Evolutionary conservation across 208 protist species (phyloP), one percentile per base, ranked within the genome.

Genomic region (Strigomonas galati): DNA sequence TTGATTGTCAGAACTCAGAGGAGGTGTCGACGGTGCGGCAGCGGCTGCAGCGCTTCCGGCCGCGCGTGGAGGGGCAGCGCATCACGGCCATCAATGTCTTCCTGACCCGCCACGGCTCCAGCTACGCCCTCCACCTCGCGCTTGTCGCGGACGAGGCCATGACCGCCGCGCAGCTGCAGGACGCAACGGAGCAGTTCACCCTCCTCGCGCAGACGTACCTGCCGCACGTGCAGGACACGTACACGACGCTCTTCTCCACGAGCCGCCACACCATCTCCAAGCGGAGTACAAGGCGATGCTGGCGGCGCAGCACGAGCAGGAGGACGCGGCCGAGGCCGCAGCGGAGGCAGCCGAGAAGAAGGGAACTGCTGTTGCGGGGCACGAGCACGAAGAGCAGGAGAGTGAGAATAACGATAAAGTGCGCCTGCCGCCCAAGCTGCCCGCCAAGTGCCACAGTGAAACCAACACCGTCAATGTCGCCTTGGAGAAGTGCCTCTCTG

Each of bases 31-130:
- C 32, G 2, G 80, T 95, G 46, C 82, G 89, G 17, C 72, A 72
- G 30, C 74, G 67, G 68, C 77, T 95, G 48, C 82, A 91, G 62
- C 44, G 80, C 2, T 92, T 83, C 28, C 74, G 72, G 54, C 61
- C 84, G 10, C 55, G 53, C 49, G 69, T 87, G 30, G 54, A 62
- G 30, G 30, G 19, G 61, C 59, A 77, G 32, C 68, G 67, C 40
- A 75, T 82, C 53, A 80, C 56, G 15, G 80, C 87, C 64, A 82
- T 92, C 9, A 95, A 92, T 65, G 76, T 88, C 1, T 92, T 95
- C 71, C 76, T 95, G 26, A 87, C 86, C 43, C 89, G 89, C 19
- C 89, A 95, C 74, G 89, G 89, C 12, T 84, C 89, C 69, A 78
- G 75, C 55, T 95, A 92, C 62, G 78, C 76, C 4, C 64, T 92